phyloP scores from a whole-genome alignment of 768 basidiomycete species.

The Termitomyces sp. region DNA sequence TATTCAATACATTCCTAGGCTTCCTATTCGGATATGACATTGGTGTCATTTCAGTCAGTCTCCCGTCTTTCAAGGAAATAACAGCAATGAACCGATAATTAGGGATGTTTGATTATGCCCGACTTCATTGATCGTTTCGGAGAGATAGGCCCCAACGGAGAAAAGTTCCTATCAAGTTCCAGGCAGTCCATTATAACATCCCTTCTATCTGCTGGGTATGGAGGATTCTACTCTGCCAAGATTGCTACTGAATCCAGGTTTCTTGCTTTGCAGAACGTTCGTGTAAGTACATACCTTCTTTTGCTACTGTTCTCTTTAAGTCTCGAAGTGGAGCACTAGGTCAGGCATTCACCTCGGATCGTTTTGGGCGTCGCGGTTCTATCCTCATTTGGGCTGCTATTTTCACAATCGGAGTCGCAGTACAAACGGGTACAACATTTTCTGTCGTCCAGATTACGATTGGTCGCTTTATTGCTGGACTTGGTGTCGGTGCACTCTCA shows the following conservation, averaged over 20 bases:
- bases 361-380: constrained; percentile 67
- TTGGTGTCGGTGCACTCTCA: constrained; percentile 75
- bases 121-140: constrained; percentile 75
- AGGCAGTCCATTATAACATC: constrained; percentile 79
- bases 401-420: constrained; percentile 65
- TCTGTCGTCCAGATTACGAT: constrained; percentile 66
- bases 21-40: constrained; percentile 77
- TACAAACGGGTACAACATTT: constrained; percentile 63
- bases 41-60: constrained; percentile 66
- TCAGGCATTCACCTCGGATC: constrained; percentile 74
- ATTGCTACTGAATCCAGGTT: background rate
- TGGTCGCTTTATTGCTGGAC: constrained; percentile 72
- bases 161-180: constrained; percentile 50
- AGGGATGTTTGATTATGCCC: constrained; percentile 80
- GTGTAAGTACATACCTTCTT: constrained; percentile 31
- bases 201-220: constrained; percentile 69
- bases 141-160: constrained; percentile 41
- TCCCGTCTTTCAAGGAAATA: background rate
- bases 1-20: constrained; percentile 27
- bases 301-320: background rate
- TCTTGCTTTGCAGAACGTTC: constrained; percentile 36
- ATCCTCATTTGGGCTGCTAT: constrained; percentile 75
- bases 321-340: constrained; percentile 52
- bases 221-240: background rate
- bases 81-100: constrained; percentile 2